These are phyloP conservation scores for Hygrophoropsis aurantiaca DNA, from an alignment of 768 basidiomycete genomes.

Conservation along the genomic window DNA sequence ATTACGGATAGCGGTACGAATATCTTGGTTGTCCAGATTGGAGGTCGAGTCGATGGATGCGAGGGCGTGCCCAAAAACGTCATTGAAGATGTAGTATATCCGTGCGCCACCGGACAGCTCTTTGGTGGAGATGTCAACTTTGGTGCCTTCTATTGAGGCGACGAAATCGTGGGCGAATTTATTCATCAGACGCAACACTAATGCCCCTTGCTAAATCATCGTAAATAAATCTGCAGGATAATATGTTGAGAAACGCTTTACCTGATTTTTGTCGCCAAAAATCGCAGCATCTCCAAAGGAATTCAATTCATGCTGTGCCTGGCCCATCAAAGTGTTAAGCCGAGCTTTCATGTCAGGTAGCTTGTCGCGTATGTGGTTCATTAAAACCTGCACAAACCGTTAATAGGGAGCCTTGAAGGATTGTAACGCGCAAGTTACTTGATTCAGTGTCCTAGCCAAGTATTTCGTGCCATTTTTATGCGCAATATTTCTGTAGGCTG, in stretches of 20 bases:
- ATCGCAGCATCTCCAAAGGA: constrained; percentile 93
- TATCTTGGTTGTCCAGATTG: constrained; percentile 91
- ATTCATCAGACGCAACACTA: constrained; percentile 96
- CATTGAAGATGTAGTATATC: constrained; percentile 99
- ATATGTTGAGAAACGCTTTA: constrained; percentile 24
- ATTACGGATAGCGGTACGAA: constrained; percentile 96
- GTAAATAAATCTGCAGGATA: constrained; percentile 9
- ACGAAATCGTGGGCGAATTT: constrained; percentile 97
- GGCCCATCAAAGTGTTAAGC: constrained; percentile 96
- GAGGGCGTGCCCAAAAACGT: constrained; percentile 92
- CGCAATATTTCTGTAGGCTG: constrained; percentile 92
- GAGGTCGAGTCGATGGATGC: constrained; percentile 86
- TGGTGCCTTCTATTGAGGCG: constrained; percentile 95
- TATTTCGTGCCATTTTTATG: constrained; percentile 98
- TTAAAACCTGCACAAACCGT: constrained; percentile 65
- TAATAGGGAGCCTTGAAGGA: background rate
- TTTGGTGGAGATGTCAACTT: constrained; percentile 94
- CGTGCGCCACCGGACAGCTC: constrained; percentile 97
- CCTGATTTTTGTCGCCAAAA: constrained; percentile 89
- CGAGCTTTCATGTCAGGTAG: constrained; percentile 99
- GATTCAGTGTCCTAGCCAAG: constrained; percentile 89
- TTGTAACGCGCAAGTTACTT: constrained; percentile 49
- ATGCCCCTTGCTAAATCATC: constrained; percentile 66
- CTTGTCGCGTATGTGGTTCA: constrained; percentile 98
- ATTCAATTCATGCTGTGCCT: constrained; percentile 97